Evolutionary conservation across 176 grass and related monocot species (phyloP).

Genomic region (Oryza nivara): DNA sequence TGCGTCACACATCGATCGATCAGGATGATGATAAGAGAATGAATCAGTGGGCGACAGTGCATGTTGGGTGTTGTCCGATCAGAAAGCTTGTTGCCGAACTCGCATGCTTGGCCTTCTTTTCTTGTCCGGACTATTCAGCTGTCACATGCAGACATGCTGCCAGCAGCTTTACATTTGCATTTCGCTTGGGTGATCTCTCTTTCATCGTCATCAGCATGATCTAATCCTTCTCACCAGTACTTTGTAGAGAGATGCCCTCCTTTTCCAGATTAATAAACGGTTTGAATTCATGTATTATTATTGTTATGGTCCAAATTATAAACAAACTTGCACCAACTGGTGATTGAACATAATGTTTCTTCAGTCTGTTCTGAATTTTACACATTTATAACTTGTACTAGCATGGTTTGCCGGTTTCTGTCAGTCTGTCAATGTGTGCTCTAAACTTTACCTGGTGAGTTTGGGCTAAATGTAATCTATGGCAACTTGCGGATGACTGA

Average conservation of each 20-base stretch:
- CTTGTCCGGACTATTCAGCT: conserved; percentile 13
- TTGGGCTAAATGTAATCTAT: background rate
- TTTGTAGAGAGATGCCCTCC: background rate
- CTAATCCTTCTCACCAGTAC: background rate
- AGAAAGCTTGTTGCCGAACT: conserved; percentile 8
- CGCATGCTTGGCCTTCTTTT: background rate
- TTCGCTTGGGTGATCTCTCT: background rate
- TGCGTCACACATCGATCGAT: background rate
- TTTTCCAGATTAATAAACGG: background rate
- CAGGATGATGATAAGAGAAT: background rate
- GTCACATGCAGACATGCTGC: background rate
- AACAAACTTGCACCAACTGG: no score
- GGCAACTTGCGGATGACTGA: background rate
- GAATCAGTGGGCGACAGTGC: conserved; percentile 15
- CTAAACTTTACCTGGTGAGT: background rate
- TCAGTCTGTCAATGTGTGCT: background rate
- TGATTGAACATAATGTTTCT: background rate
- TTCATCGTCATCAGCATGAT: conserved; percentile 31
- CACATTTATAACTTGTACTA: no score
- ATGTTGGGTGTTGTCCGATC: conserved; percentile 16
- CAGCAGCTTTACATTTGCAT: background rate
- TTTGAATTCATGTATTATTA: background rate
- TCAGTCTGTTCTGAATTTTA: background rate
- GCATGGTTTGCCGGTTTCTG: background rate
- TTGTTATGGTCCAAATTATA: background rate